These are phyloP conservation scores for Cladophialophora bantiana DNA, from an alignment of 2,329 filamentous ascomycete species.

Conservation along the genomic window DNA sequence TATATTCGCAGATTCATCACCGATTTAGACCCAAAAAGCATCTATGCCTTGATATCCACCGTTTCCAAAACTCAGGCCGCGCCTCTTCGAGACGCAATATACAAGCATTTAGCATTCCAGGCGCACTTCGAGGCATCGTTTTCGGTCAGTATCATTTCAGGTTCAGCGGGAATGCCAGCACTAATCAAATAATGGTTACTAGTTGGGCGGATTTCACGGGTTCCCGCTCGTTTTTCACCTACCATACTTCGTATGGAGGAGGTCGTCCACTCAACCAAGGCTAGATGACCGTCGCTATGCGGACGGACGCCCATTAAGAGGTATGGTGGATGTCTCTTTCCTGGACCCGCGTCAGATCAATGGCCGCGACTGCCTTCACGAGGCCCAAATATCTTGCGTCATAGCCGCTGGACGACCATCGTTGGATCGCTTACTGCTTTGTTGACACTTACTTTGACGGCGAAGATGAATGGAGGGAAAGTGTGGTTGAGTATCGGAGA, in stretches of 20 bases:
- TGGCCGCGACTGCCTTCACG: not conserved
- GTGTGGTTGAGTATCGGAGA: not conserved
- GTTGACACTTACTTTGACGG: not conserved
- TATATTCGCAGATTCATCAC: slow-evolving; percentile 8
- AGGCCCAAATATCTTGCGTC: slow-evolving; percentile 9
- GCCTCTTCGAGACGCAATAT: not conserved
- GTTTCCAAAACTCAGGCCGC: not conserved
- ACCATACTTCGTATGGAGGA: slow-evolving; percentile 3
- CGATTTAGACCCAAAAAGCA: slow-evolving; percentile 1
- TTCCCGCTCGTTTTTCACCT: slow-evolving; percentile 5
- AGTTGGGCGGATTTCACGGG: no score
- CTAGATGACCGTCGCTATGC: not conserved
- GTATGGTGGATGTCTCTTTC: not conserved
- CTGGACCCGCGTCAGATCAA: no score
- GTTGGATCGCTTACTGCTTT: slow-evolving; percentile 12
- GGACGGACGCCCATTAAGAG: not conserved
- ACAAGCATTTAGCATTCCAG: not conserved
- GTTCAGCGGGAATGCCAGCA: no score
- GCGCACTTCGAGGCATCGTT: not conserved
- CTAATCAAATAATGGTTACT: no score
- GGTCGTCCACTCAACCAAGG: not conserved
- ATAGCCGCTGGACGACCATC: slow-evolving; percentile 1
- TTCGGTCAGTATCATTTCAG: not conserved
- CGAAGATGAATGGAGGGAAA: not conserved
- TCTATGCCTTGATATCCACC: not conserved